phyloP scores from a whole-genome alignment of 192 early-diverging fungal species.

The Fimicolochytrium jonesii region DNA sequence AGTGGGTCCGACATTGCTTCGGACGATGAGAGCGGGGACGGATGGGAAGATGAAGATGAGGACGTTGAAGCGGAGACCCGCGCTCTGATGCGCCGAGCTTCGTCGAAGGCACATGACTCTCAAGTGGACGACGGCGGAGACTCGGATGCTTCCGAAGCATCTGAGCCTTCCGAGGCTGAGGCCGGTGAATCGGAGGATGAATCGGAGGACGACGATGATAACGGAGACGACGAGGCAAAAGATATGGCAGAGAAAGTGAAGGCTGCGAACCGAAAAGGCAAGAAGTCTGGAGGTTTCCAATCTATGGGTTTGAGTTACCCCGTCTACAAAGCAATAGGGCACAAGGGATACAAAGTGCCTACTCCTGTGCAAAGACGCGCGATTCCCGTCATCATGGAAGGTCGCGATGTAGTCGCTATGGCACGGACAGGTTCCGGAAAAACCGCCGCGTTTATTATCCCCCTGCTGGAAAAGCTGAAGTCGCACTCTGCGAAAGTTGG shows the following conservation, averaged over 20 bases:
- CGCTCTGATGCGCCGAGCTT: too few relatives aligned
- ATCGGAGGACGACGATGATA: conserved; percentile 5
- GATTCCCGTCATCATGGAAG: conserved; percentile 88
- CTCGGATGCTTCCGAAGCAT: too few relatives aligned
- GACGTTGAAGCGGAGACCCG: too few relatives aligned
- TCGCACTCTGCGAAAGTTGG: conserved; percentile 81
- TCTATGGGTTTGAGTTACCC: conserved; percentile 89
- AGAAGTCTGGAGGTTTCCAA: conserved; percentile 97
- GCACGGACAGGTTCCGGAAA: conserved; percentile 98
- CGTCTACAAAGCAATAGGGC: conserved; percentile 80
- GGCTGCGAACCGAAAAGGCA: conserved; percentile 81
- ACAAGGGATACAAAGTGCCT: conserved; percentile 96
- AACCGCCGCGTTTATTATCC: conserved; percentile 92
- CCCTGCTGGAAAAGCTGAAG: conserved; percentile 84
- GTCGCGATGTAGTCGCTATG: conserved; percentile 95
- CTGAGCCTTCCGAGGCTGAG: background rate
- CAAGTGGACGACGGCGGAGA: too few relatives aligned
- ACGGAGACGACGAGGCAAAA: conserved; percentile 23
- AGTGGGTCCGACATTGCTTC: conserved; percentile 26
- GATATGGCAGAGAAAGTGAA: conserved; percentile 35
- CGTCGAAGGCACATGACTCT: too few relatives aligned
- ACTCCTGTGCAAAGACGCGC: conserved; percentile 96
- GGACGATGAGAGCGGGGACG: conserved; percentile 13
- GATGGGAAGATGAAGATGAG: background rate
- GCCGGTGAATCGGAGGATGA: conserved; percentile 2